Base-by-base conservation (phyloP, 768 basidiomycete genomes). In the Panaeolus papilionaceus region DNA sequence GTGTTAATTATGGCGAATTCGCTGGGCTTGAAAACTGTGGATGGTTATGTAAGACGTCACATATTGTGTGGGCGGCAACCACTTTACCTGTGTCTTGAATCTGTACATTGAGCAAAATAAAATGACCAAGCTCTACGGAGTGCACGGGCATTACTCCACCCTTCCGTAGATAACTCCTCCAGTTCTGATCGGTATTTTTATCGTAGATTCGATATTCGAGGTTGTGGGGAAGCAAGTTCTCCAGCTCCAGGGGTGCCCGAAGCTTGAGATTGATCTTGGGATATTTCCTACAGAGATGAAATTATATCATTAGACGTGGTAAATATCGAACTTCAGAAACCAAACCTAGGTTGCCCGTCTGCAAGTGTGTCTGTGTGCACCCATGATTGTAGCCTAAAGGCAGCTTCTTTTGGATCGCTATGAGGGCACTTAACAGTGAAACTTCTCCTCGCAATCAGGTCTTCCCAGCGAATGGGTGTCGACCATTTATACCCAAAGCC, bases 401-500 rank as follows among this genome's bases (percentile, higher is more conserved):
- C 89, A 12, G 94, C 92, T 74, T 99, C 96, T 51, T 83, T 83
- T 0, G 89, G 81, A 71, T 95, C 89, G 38, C 87, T 84, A 73
- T 96, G 94, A 54, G 92, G 89, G 77, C 98, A 99, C 51, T 87
- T 90, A 65, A 99, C 85, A 1, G 93, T 92, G 51, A 96, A 89
- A 49, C 81, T 87, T 74, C 82, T 88, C 69, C 82, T 87, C 2
- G 85, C 78, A 26, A 96, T 80, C 1, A 99, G 81, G 71, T 98
- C 96, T 71, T 98, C 94, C 87, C 95, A 96, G 63, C 93, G 89
- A 45, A 96, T 86, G 3, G 95, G 88, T 51, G 86, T 79, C 58
- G 93, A 96, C 96, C 96, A 99, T 73, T 89, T 91, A 79, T 98
- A 98, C 20, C 96, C 96, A 74, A 99, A 98, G 16, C 98, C 98